These are phyloP conservation scores for Fusarium mundagurra DNA, from an alignment of 2,329 filamentous ascomycete species.

Conservation along the genomic window DNA sequence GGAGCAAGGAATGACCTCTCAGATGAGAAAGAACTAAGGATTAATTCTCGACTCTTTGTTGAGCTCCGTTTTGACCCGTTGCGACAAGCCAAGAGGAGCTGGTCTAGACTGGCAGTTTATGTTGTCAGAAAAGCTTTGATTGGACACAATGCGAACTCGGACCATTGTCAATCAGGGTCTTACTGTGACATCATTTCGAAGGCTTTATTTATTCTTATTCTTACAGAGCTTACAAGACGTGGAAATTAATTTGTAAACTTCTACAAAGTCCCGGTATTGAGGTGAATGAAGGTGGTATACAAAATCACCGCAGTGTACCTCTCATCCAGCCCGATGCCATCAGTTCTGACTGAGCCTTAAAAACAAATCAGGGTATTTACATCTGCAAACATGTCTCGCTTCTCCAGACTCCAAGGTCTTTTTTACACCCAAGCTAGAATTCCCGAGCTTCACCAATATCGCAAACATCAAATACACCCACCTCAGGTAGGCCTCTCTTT, in stretches of 20 bases:
- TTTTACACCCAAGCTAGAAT: constrained; percentile 59
- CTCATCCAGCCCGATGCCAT: not conserved
- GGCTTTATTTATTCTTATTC: not conserved
- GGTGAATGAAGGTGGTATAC: not conserved
- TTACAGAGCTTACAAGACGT: not conserved
- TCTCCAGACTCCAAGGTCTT: not conserved
- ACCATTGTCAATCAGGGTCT: constrained; percentile 22
- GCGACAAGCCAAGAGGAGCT: not conserved
- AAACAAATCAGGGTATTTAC: constrained; percentile 29
- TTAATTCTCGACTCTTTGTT: not conserved
- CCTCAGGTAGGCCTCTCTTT: constrained; percentile 72
- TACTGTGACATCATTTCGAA: constrained; percentile 23
- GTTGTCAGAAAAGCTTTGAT: constrained; percentile 10
- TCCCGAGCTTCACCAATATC: constrained; percentile 86
- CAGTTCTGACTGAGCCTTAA: not conserved
- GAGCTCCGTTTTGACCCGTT: constrained; percentile 4
- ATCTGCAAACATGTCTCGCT: constrained; percentile 3
- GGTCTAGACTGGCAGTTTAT: not conserved
- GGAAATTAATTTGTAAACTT: constrained; percentile 7
- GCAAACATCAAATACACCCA: constrained; percentile 82
- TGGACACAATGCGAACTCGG: not conserved
- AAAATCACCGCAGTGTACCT: not conserved
- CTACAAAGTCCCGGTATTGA: constrained; percentile 1
- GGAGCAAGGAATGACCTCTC: not conserved
- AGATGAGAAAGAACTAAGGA: not conserved